phyloP scores from a whole-genome alignment of 768 basidiomycete species.

The Hortiboletus campestris region DNA sequence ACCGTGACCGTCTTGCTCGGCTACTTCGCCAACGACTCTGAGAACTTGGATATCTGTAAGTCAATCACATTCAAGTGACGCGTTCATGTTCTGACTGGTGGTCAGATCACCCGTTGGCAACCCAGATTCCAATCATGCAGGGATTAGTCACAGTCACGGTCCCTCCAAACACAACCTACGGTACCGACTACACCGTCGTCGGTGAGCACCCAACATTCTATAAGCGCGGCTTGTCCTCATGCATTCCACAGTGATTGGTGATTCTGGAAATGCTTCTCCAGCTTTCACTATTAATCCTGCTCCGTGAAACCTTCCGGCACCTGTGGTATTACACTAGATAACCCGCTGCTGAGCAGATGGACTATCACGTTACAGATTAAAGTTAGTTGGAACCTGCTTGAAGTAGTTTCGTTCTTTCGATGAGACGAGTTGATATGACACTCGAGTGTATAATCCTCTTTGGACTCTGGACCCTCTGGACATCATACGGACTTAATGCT shows the following conservation, averaged over 20 bases:
- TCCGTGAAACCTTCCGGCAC: background rate
- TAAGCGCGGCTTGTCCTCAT: background rate
- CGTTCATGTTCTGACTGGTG: constrained; percentile 5
- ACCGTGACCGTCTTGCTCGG: constrained; percentile 50
- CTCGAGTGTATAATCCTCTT: too few relatives aligned
- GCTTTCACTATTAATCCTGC: constrained; percentile 49
- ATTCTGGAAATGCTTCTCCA: constrained; percentile 62
- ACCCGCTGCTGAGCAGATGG: background rate
- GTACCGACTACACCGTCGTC: constrained; percentile 57
- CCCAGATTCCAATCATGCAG: constrained; percentile 48
- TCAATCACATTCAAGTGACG: background rate
- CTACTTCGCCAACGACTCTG: constrained; percentile 33
- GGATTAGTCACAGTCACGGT: constrained; percentile 53
- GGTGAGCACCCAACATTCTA: constrained; percentile 41
- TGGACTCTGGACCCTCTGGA: too few relatives aligned
- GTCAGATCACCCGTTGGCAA: constrained; percentile 57
- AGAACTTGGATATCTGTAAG: constrained; percentile 52
- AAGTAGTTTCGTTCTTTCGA: constrained; percentile 5
- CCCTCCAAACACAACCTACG: constrained; percentile 40
- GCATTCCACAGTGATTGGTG: constrained; percentile 52
- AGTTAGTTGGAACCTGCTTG: background rate
- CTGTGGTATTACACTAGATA: background rate
- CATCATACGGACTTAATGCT: constrained; percentile 13
- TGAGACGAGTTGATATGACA: background rate
- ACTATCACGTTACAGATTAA: background rate